These are phyloP conservation scores for Lophiostoma macrostomum DNA, from an alignment of 495 filamentous ascomycete species.

Conservation along the genomic window DNA sequence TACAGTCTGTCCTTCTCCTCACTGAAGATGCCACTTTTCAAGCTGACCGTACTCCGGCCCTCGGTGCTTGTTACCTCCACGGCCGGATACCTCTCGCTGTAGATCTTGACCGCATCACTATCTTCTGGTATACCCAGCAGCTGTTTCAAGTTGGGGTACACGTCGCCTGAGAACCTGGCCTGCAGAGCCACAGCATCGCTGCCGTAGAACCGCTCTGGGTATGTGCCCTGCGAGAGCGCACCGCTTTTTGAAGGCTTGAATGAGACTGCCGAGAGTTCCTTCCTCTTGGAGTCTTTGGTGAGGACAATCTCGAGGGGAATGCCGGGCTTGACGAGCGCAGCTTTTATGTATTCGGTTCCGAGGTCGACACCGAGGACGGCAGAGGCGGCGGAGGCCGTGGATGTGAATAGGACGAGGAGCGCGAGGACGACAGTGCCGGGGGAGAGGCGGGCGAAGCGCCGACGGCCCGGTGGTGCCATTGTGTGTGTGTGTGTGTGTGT, in stretches of 20 bases:
- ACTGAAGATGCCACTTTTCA: slow-evolving; percentile 71
- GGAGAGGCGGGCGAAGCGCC: slow-evolving; percentile 39
- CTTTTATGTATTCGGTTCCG: slow-evolving; percentile 96
- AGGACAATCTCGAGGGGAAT: slow-evolving; percentile 98
- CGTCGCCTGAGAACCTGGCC: slow-evolving; percentile 84
- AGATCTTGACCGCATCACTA: slow-evolving; percentile 60
- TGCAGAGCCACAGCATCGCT: slow-evolving; percentile 84
- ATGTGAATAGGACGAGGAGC: slow-evolving; percentile 56
- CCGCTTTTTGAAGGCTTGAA: slow-evolving; percentile 74
- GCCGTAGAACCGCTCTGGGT: slow-evolving; percentile 89
- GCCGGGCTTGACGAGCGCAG: slow-evolving; percentile 91
- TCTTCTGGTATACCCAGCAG: slow-evolving; percentile 69
- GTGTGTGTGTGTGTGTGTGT: slow-evolving; percentile 14
- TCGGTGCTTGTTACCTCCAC: slow-evolving; percentile 54
- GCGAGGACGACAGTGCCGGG: slow-evolving; percentile 44
- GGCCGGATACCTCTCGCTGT: slow-evolving; percentile 68
- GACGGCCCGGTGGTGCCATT: slow-evolving; percentile 54
- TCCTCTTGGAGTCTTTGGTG: slow-evolving; percentile 97
- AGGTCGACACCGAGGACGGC: slow-evolving; percentile 89
- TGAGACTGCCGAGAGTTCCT: slow-evolving; percentile 85
- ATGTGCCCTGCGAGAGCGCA: slow-evolving; percentile 52
- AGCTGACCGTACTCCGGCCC: slow-evolving; percentile 66
- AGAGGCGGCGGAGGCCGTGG: slow-evolving; percentile 52
- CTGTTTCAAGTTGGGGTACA: slow-evolving; percentile 88
- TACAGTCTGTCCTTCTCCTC: slow-evolving; percentile 67